phyloP scores from a whole-genome alignment of 2,329 filamentous ascomycete genomes.

The Hymenoscyphus albidus region DNA sequence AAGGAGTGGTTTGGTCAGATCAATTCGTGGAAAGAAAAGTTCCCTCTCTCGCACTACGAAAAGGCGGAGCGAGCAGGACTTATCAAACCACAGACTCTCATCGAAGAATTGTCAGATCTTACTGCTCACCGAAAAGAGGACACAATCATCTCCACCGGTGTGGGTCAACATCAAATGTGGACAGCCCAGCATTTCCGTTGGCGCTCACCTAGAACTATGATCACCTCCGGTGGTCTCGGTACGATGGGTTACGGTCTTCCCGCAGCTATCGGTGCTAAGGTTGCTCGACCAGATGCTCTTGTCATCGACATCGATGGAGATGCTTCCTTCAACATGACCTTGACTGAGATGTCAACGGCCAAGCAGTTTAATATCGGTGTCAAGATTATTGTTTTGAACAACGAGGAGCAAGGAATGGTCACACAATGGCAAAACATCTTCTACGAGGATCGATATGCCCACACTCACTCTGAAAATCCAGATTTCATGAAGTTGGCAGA shows the following conservation, averaged over 20 bases:
- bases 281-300: slow-evolving; percentile 55
- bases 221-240: slow-evolving; percentile 92
- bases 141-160: slow-evolving; percentile 88
- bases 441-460: slow-evolving; percentile 88
- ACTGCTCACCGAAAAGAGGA: slow-evolving; percentile 75
- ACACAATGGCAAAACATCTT: slow-evolving; percentile 98
- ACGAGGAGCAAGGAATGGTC: slow-evolving; percentile 98
- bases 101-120: slow-evolving; percentile 83
- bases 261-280: slow-evolving; percentile 92
- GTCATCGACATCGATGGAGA: slow-evolving; percentile 97
- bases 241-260: slow-evolving; percentile 97
- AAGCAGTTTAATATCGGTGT: slow-evolving; percentile 95
- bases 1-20: slow-evolving; percentile 89
- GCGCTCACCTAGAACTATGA: slow-evolving; percentile 86
- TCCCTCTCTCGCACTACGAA: slow-evolving; percentile 81
- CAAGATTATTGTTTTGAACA: slow-evolving; percentile 93
- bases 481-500: slow-evolving; percentile 92
- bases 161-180: slow-evolving; percentile 99
- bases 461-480: slow-evolving; percentile 94
- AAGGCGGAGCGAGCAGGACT: slow-evolving; percentile 68
- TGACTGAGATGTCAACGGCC: slow-evolving; percentile 90
- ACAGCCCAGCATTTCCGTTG: slow-evolving; percentile 94
- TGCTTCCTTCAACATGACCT: slow-evolving; percentile 98
- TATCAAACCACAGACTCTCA: slow-evolving; percentile 93
- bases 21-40: slow-evolving; percentile 83